Evolutionary conservation across 164 flowering plant genomes (phyloP).

Genomic region (Tetracentron sinense): DNA sequence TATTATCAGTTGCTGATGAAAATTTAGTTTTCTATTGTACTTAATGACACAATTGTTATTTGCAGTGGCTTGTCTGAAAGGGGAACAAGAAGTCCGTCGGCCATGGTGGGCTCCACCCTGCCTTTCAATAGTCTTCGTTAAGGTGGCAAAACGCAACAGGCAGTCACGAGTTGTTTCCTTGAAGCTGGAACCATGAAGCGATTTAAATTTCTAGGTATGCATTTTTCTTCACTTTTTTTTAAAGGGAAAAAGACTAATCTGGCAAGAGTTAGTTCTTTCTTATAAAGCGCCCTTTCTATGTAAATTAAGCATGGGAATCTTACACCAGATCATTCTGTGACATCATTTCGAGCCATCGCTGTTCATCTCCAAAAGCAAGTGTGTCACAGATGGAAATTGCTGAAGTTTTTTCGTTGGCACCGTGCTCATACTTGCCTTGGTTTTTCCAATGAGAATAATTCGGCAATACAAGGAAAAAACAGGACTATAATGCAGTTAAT

Average conservation of each 20-base stretch:
- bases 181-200: conserved; percentile 81
- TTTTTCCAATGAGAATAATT: no score
- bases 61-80: conserved; percentile 94
- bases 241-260: neutral
- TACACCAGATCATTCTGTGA: no score
- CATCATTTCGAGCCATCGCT: no score
- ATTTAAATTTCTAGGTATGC: conserved; percentile 12
- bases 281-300: no score
- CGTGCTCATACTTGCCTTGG: no score
- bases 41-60: conserved; percentile 1
- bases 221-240: conserved; percentile 2
- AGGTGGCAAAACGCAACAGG: conserved; percentile 81
- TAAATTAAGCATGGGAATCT: no score
- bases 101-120: conserved; percentile 99
- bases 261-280: no score
- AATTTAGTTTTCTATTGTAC: neutral
- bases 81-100: conserved; percentile 86
- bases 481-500: no score
- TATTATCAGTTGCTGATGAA: neutral
- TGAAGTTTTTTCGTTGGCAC: no score
- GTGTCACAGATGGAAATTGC: no score
- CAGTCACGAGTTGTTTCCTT: conserved; percentile 88
- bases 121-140: conserved; percentile 64
- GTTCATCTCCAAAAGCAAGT: no score
- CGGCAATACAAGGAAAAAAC: no score